Evolutionary conservation across 805 yeast genomes (phyloP).

Genomic region (Lachancea meyersii): DNA sequence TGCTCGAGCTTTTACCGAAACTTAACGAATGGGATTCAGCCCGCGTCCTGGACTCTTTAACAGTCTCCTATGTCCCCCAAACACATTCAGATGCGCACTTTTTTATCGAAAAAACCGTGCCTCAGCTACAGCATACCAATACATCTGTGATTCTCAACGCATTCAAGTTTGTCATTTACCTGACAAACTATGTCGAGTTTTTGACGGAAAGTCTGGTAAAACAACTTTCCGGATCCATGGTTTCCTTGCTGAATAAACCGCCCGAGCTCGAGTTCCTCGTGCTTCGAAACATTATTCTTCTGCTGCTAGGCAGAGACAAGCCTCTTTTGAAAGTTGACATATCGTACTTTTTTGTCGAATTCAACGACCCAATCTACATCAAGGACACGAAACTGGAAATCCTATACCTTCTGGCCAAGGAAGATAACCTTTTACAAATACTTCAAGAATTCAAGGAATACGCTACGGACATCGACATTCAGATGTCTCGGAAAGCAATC

Average conservation of each 20-base stretch:
- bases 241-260: conserved; percentile 65
- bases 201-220: conserved; percentile 53
- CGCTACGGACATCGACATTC: conserved; percentile 79
- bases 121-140: conserved; percentile 74
- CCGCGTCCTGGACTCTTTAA: conserved; percentile 56
- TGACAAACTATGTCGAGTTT: conserved; percentile 60
- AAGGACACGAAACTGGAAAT: conserved; percentile 88
- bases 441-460: conserved; percentile 75
- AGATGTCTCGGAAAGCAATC: conserved; percentile 81
- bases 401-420: conserved; percentile 69
- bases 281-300: conserved; percentile 69
- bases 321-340: conserved; percentile 56
- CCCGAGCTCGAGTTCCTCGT: conserved; percentile 80
- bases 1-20: conserved; percentile 33
- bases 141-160: conserved; percentile 76
- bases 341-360: conserved; percentile 74
- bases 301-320: conserved; percentile 60
- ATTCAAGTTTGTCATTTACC: conserved; percentile 62
- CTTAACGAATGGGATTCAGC: conserved; percentile 69
- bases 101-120: conserved; percentile 57
- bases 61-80: conserved; percentile 62
- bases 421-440: conserved; percentile 51
- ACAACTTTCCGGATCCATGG: conserved; percentile 61
- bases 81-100: conserved; percentile 56
- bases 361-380: conserved; percentile 80